Evolutionary conservation across 2,329 filamentous ascomycete genomes (phyloP), one percentile per base, ranked within the genome.

Genomic region (Colletotrichum spinosum): DNA sequence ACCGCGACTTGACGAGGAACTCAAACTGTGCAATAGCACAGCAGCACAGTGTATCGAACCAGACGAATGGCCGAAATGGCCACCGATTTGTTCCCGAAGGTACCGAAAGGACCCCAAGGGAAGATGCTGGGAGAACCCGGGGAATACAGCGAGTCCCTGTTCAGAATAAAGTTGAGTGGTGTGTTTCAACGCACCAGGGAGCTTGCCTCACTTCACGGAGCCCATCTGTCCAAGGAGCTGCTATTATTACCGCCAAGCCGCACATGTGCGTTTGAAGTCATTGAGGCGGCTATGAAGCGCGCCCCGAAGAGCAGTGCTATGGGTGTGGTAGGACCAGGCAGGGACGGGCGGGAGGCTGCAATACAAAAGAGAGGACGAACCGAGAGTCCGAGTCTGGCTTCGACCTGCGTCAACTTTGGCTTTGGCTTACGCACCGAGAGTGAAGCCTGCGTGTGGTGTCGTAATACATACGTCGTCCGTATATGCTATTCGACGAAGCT

Each of bases 81-180:
- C 49, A 51, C 57, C 38, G 46, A 56, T 37, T 62, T 56, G 52
- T 53, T 56, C 63, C 63, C 63, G 63, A 45, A 49, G 53, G 46
- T 57, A 49, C 63, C 63, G 63, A 50, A 42, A 41, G 48, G 34
- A 25, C 52, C 41, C 39, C 39, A 41, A 55, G 51, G 52, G 48
- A 50, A 57, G 52, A 59, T 60, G 60, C 57, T 60, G 56, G 67
- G 39, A 59, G 56, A 48, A 42, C 39, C 41, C 48, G 49, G 60
- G 57, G 67, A 55, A 48, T 42, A 42, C 42, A 48, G 54, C 61
- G 45, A 49, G 46, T 63, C 52, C 63, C 50, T 66, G 55, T 66
- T 49, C 48, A 63, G 46, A 25, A 63, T 66, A 66, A 57, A 66
- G 63, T 66, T 66, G 25, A 44, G n/a, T 54, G 46, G 52, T 49